Evolutionary conservation across 805 yeast species (phyloP), one percentile per base, ranked within the genome.

Genomic region (Zygoascus bituminiphila): DNA sequence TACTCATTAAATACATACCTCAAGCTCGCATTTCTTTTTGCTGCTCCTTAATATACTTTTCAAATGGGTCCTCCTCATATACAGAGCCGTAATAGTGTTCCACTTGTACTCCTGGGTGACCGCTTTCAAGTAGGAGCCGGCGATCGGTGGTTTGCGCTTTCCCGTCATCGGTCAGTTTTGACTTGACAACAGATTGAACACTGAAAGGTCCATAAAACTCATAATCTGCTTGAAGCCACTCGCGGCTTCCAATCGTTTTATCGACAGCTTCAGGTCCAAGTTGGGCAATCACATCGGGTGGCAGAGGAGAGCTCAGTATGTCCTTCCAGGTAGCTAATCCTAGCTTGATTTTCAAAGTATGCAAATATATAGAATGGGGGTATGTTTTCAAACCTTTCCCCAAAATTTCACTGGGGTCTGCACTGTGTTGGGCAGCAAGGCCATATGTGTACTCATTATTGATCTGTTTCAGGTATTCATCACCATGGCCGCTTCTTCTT

Each of bases 281-380:
- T 38, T 66, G 68, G 7, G 48, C 51, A 7, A 62, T 46, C 9
- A 51, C 45, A 22, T 44, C 24, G 4, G 61, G 64, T 14, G 64
- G 59, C 9, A 64, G 45, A 17, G 55, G 49, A 4, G 64, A 51
- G 25, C 51, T 44, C 5, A 54, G 43, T 9, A 56, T 53, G 17
- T 42, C 44, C 8, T 29, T 19, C 42, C 37, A 38, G 31, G 24
- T 22, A 22, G 29, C 24, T 15, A 31, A 5, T 8, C 40, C 47
- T 4, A 44, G 31, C 39, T 45, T 20, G 24, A 45, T 29, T 17
- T 40, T 43, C 31, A 36, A 26, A 2, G 37, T 33, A 31, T 29
- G 26, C 33, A 45, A 33, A 33, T 29, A 45, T 5, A n/a, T 39
- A 10, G 44, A 37, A 21, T 23, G n/a, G 9, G 35, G 41, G 21